phyloP scores from a whole-genome alignment of 352 stramenopile genomes.

The Blastocystis sp. region DNA sequence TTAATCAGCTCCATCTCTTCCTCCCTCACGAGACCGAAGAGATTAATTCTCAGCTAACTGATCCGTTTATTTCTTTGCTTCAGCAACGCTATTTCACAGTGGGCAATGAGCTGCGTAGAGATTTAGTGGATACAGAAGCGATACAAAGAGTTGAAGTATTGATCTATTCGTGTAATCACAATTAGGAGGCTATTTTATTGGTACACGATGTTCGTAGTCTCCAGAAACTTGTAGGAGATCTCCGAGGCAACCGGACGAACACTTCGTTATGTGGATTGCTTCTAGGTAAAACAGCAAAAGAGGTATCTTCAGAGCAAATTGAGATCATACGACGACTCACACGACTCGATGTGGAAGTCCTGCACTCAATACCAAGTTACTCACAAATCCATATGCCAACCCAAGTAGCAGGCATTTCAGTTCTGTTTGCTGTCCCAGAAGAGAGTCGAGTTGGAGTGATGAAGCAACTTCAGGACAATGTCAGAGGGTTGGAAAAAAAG shows the following conservation, averaged over 20 bases:
- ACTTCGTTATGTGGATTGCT: neutral
- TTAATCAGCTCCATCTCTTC: slow-evolving; percentile 88
- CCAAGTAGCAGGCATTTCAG: neutral
- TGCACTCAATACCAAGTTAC: neutral
- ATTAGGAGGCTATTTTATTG: neutral
- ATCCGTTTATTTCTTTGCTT: neutral
- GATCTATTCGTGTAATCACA: neutral
- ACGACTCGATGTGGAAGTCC: neutral
- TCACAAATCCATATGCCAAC: slow-evolving; percentile 41
- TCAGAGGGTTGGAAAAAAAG: slow-evolving; percentile 12
- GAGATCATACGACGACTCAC: neutral
- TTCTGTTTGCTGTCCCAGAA: slow-evolving; percentile 29
- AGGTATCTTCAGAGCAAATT: neutral
- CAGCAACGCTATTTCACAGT: neutral
- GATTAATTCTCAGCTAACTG: neutral
- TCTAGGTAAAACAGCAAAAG: neutral
- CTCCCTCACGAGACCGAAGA: slow-evolving; percentile 96
- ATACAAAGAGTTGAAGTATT: neutral
- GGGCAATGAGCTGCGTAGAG: neutral
- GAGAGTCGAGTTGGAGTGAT: neutral
- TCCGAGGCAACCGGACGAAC: neutral
- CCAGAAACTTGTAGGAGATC: neutral
- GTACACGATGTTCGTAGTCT: neutral
- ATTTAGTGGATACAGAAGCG: neutral
- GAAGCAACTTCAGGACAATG: slow-evolving; percentile 16